Evolutionary conservation across 1,284 basidiomycete species (phyloP).

Genomic region (Anthracocystis walkeri): DNA sequence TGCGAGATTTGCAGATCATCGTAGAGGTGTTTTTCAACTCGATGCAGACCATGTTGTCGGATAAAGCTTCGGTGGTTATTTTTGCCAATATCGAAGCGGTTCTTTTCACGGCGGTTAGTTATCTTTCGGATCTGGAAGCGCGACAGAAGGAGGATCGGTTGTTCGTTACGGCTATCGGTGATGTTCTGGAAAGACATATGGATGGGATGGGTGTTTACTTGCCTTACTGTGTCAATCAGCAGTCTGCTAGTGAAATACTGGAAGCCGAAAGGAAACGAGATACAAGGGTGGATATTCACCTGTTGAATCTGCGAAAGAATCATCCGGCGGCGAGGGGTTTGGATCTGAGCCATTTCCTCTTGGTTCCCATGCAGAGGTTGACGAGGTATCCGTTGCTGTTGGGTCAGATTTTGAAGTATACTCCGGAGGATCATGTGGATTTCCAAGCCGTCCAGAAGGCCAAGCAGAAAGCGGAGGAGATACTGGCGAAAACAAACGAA

Average conservation of each 20-base stretch:
- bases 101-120: constrained; percentile 25
- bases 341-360: constrained; percentile 88
- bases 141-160: constrained; percentile 89
- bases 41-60: constrained; percentile 78
- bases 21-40: constrained; percentile 80
- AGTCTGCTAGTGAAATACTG: constrained; percentile 81
- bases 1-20: constrained; percentile 85
- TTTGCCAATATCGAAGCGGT: constrained; percentile 91
- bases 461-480: constrained; percentile 77
- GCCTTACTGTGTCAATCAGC: constrained; percentile 93
- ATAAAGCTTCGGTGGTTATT: constrained; percentile 82
- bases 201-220: constrained; percentile 82
- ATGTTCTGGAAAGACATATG: constrained; percentile 82
- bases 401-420: constrained; percentile 92
- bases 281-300: constrained; percentile 76
- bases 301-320: constrained; percentile 81
- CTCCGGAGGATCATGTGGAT: constrained; percentile 88
- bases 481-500: constrained; percentile 87
- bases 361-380: constrained; percentile 94
- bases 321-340: constrained; percentile 83
- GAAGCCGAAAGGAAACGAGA: constrained; percentile 80
- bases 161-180: constrained; percentile 88
- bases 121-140: constrained; percentile 79
- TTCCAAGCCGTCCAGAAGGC: constrained; percentile 74
- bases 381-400: constrained; percentile 94